phyloP scores from a whole-genome alignment of 352 stramenopile species.

The Thalassiosira exigua region DNA sequence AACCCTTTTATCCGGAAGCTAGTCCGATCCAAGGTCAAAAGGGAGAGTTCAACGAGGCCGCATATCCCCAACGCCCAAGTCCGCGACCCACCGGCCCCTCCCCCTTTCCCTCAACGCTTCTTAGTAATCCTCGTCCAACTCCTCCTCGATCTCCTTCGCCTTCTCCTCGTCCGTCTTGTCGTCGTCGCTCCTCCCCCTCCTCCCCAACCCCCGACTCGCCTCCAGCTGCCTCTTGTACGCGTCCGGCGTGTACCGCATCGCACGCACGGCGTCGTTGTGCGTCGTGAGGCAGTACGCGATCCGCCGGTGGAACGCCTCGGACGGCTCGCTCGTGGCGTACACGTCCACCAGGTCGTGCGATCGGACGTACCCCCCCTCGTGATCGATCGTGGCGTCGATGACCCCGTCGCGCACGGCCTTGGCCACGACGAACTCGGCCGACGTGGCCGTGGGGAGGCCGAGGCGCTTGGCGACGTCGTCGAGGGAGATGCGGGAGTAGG shows the following conservation, averaged over 20 bases:
- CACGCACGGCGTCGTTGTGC: constrained; percentile 98
- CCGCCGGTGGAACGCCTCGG: constrained; percentile 94
- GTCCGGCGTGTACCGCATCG: constrained; percentile 97
- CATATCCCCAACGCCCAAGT: no score
- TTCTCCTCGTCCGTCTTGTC: constrained; percentile 90
- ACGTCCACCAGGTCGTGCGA: constrained; percentile 88
- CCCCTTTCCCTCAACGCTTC: no score
- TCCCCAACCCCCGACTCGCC: constrained; percentile 90
- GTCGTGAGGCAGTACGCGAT: constrained; percentile 99
- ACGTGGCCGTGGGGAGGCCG: constrained; percentile 90
- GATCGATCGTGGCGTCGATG: constrained; percentile 97
- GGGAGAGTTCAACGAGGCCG: no score
- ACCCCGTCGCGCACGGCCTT: constrained; percentile 98
- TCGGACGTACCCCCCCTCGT: constrained; percentile 92
- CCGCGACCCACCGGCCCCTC: no score
- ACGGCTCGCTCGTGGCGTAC: constrained; percentile 93
- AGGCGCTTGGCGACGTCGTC: constrained; percentile 94
- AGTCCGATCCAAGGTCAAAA: no score
- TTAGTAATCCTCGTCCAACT: no score
- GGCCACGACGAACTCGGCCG: constrained; percentile 97
- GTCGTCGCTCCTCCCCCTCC: constrained; percentile 92
- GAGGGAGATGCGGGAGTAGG: constrained; percentile 90
- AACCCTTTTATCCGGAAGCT: no score
- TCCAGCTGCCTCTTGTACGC: constrained; percentile 97
- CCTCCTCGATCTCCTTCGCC: constrained; percentile 96